phyloP scores from a whole-genome alignment of 2,329 filamentous ascomycete species.

The Fusarium siculi region DNA sequence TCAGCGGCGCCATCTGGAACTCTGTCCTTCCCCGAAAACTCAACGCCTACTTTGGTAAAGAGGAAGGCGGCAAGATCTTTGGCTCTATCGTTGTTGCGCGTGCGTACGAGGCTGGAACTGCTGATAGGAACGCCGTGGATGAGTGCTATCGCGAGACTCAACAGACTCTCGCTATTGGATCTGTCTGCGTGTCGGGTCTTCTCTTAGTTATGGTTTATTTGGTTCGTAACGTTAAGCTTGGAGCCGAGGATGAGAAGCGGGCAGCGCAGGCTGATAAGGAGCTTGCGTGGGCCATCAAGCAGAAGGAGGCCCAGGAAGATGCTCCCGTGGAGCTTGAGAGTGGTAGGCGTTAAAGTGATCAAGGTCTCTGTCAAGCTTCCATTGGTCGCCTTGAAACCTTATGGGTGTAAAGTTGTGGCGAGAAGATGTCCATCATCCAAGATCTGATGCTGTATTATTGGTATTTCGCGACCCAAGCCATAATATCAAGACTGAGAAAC shows the following conservation, averaged over 20 bases:
- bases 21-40: slow-evolving; percentile 26
- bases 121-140: slow-evolving; percentile 14
- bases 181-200: slow-evolving; percentile 13
- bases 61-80: slow-evolving; percentile 21
- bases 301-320: slow-evolving; percentile 1
- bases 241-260: slow-evolving; percentile 26
- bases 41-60: slow-evolving; percentile 2
- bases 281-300: slow-evolving; percentile 30
- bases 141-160: slow-evolving; percentile 27
- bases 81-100: slow-evolving; percentile 26
- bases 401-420: not conserved
- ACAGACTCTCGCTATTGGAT: slow-evolving; percentile 29
- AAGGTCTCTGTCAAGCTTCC: not conserved
- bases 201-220: slow-evolving; percentile 13
- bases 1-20: slow-evolving; percentile 36
- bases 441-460: not conserved
- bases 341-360: not conserved
- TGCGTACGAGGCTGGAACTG: slow-evolving; percentile 7
- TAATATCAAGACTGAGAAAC: fast-evolving
- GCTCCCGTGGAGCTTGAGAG: not conserved
- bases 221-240: slow-evolving; percentile 16
- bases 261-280: slow-evolving; percentile 26
- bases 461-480: fast-evolving
- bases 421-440: not conserved
- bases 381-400: too few species aligned